These are phyloP conservation scores for Physcomitrium patens DNA, from an alignment of 225 moss, liverwort and hornwort genomes.

Conservation along the genomic window DNA sequence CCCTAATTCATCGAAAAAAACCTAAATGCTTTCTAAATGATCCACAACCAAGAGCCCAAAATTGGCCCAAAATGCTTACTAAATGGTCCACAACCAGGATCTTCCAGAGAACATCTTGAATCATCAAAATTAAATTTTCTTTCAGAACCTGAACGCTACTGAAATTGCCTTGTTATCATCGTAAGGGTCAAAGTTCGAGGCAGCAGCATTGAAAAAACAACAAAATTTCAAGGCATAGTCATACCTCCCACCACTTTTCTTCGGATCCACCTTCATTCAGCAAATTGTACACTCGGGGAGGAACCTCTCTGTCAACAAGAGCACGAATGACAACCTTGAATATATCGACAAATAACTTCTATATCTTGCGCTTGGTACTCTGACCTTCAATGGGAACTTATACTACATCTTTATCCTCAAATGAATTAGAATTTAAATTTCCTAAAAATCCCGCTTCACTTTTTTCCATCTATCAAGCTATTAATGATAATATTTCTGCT, in stretches of 20 bases:
- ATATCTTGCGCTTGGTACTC: too few species aligned
- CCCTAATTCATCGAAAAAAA: conserved; percentile 6
- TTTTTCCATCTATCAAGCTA: not conserved
- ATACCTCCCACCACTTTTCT: conserved; percentile 99
- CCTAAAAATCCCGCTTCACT: not conserved
- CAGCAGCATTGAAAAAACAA: conserved; percentile 4
- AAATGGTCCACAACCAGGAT: not conserved
- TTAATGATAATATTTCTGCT: not conserved
- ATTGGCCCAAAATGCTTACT: too few species aligned
- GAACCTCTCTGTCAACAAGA: conserved; percentile 68
- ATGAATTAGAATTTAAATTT: too few species aligned
- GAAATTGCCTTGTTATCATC: not conserved
- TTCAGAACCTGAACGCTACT: not conserved
- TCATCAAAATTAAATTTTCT: not conserved
- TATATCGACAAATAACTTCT: not conserved
- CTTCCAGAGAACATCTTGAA: not conserved
- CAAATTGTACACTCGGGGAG: conserved; percentile 77
- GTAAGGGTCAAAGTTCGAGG: not conserved
- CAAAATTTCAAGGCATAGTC: conserved; percentile 7
- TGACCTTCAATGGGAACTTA: too few species aligned
- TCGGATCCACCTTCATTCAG: conserved; percentile 78
- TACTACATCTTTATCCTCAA: too few species aligned
- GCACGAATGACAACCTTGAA: conserved; percentile 16
- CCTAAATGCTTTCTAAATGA: too few species aligned
- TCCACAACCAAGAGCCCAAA: too few species aligned